These are phyloP conservation scores for Boletus sp. DNA, from an alignment of 768 basidiomycete species.

Conservation along the genomic window DNA sequence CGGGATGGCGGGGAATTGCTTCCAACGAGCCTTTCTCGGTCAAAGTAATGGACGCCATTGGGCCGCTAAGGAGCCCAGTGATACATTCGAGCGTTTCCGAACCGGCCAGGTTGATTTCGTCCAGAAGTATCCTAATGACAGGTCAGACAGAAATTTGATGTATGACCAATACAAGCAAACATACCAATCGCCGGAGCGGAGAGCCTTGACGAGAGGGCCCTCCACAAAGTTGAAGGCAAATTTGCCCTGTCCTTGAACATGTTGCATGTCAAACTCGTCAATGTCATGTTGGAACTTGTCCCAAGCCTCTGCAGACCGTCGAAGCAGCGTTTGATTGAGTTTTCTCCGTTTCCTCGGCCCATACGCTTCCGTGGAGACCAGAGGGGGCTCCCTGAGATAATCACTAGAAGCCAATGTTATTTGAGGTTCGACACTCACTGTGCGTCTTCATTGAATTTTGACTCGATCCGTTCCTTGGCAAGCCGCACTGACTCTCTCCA, in stretches of 20 bases:
- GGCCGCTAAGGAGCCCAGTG: constrained; percentile 79
- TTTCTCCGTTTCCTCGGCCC: constrained; percentile 70
- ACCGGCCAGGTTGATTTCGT: constrained; percentile 94
- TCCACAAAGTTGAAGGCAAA: constrained; percentile 95
- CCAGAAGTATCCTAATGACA: constrained; percentile 76
- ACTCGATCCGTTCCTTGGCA: constrained; percentile 61
- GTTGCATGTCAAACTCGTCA: constrained; percentile 80
- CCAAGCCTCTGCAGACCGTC: constrained; percentile 58
- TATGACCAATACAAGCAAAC: constrained; percentile 23
- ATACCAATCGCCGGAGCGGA: constrained; percentile 88
- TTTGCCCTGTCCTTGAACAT: constrained; percentile 83
- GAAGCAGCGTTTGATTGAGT: constrained; percentile 43
- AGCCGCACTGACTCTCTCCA: constrained; percentile 78
- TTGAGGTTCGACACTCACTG: constrained; percentile 17
- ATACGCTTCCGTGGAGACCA: constrained; percentile 36
- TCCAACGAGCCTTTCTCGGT: constrained; percentile 92
- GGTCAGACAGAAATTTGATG: neutral
- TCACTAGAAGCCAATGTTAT: neutral
- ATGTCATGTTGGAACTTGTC: constrained; percentile 61
- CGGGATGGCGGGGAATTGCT: constrained; percentile 85
- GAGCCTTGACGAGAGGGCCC: constrained; percentile 89
- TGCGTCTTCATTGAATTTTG: constrained; percentile 29
- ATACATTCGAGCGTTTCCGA: constrained; percentile 93
- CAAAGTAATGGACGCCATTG: constrained; percentile 84
- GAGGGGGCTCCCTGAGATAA: constrained; percentile 12